A percentile compares a stretch with the other conserved stretches of the same genome.
Evolutionary conservation across 768 basidiomycete genomes (phyloP).

Genomic region (Guyanaporus albipodus): DNA sequence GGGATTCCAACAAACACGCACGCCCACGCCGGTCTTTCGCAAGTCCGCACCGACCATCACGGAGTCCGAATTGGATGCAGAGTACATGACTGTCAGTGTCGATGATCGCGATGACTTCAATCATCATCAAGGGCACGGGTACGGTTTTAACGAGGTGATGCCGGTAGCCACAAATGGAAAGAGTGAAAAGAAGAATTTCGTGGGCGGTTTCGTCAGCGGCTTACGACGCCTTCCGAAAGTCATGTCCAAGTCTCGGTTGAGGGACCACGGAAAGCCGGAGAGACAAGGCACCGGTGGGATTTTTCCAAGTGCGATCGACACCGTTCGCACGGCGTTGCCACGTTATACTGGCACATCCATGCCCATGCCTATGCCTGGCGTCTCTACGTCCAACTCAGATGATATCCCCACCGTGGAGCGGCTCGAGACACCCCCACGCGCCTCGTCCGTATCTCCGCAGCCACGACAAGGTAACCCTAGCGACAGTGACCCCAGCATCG

Average conservation of each 20-base stretch:
- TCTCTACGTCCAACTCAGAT: slow-evolving; percentile 23
- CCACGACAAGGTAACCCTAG: slow-evolving; percentile 10
- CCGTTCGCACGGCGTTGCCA: slow-evolving; percentile 11
- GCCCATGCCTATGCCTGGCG: slow-evolving; percentile 8
- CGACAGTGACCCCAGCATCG: slow-evolving; percentile 20
- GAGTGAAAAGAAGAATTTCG: slow-evolving; percentile 30
- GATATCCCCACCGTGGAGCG: slow-evolving; percentile 29
- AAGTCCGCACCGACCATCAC: slow-evolving; percentile 29
- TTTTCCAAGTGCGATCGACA: slow-evolving; percentile 3
- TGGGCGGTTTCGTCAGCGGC: slow-evolving; percentile 30
- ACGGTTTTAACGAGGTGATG: slow-evolving; percentile 25
- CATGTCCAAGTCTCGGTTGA: slow-evolving; percentile 30
- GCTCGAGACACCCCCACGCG: slow-evolving; percentile 23
- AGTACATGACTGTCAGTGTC: slow-evolving; percentile 33
- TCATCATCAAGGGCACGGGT: slow-evolving; percentile 16
- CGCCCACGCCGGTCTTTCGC: slow-evolving; percentile 27
- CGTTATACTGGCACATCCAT: slow-evolving; percentile 22
- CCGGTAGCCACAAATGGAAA: slow-evolving; percentile 22
- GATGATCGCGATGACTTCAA: slow-evolving; percentile 20
- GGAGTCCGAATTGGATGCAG: slow-evolving; percentile 31
- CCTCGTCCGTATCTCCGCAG: slow-evolving; percentile 24
- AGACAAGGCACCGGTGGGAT: slow-evolving; percentile 15
- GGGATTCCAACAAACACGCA: slow-evolving; percentile 20
- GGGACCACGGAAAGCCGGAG: slow-evolving; percentile 22
- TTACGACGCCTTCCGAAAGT: slow-evolving; percentile 32